Conservation (phyloP, 352 stramenopile species). For the Pythium scleroteichum region DNA sequence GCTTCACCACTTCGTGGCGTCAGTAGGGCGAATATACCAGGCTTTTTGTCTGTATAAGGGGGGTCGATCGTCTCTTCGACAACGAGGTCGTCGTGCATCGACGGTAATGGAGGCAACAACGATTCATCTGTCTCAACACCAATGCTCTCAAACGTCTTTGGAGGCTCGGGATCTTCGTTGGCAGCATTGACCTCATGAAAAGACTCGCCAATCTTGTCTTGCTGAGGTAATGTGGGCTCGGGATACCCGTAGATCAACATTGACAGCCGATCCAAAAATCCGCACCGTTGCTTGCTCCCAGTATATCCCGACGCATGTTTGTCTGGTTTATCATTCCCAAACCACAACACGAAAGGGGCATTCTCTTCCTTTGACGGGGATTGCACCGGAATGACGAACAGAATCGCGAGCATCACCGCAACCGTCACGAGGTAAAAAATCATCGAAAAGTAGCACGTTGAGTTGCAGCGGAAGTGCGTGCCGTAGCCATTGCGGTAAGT, state of each 20-base stretch:
- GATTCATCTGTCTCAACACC: conserved; percentile 39
- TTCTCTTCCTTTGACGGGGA: conserved; percentile 15
- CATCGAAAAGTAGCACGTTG: conserved; percentile 48
- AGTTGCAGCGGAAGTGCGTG: conserved; percentile 47
- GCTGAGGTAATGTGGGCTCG: conserved; percentile 6
- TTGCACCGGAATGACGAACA: conserved; percentile 50
- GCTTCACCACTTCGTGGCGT: background rate
- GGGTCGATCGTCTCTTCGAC: too few species aligned
- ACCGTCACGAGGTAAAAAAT: conserved; percentile 36
- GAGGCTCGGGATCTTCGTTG: background rate
- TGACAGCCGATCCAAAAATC: conserved; percentile 24
- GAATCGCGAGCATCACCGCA: conserved; percentile 34
- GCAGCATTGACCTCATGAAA: conserved; percentile 29
- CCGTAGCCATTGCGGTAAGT: conserved; percentile 69
- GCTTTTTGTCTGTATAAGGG: conserved; percentile 19
- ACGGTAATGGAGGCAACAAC: conserved; percentile 18
- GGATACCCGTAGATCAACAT: conserved; percentile 14
- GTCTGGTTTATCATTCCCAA: conserved; percentile 13
- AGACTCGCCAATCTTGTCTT: conserved; percentile 10
- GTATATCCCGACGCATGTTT: background rate
- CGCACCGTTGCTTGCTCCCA: conserved; percentile 8
- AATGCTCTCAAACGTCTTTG: conserved; percentile 56
- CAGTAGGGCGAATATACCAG: conserved; percentile 20
- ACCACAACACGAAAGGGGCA: conserved; percentile 41
- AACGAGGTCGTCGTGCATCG: too few species aligned